Percentiles rank a stretch among this genome's conserved stretches.
phyloP scores from a whole-genome alignment of 306 rosid species.

The Rubus idaeus region DNA sequence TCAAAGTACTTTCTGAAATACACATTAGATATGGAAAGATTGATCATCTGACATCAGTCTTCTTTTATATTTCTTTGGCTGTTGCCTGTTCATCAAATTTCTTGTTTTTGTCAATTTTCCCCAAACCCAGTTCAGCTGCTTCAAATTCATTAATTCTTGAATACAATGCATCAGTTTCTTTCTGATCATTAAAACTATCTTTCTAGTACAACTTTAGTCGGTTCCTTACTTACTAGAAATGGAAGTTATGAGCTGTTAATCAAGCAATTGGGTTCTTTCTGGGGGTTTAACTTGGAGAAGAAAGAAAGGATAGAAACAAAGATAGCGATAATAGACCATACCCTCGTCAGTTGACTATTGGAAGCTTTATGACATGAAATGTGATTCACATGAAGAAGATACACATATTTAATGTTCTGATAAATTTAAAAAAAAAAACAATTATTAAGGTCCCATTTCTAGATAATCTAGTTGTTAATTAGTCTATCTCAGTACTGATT shows the following conservation, averaged over 20 bases:
- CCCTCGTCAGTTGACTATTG: not conserved
- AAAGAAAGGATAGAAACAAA: not conserved
- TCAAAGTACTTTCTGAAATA: no score
- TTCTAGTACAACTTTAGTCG: no score
- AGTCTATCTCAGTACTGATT: not conserved
- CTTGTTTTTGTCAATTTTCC: not conserved
- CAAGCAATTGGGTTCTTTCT: not conserved
- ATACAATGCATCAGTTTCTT: constrained; percentile 3
- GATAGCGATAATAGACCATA: not conserved
- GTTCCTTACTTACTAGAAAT: not conserved
- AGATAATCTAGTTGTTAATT: not conserved
- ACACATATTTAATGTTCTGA: not conserved
- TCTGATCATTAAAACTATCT: not conserved
- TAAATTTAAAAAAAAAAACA: not conserved
- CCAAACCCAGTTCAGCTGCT: not conserved
- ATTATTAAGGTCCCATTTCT: not conserved
- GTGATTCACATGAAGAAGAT: constrained; percentile 13
- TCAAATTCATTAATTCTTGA: not conserved
- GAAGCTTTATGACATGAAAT: not conserved
- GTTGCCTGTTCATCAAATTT: not conserved
- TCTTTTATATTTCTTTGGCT: not conserved
- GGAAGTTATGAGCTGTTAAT: not conserved
- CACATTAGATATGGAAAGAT: no score
- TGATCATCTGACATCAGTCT: not conserved
- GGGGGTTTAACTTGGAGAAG: not conserved